These are phyloP conservation scores for Verticillium zaregamsianum DNA, from an alignment of 2,329 filamentous ascomycete genomes.

Conservation along the genomic window DNA sequence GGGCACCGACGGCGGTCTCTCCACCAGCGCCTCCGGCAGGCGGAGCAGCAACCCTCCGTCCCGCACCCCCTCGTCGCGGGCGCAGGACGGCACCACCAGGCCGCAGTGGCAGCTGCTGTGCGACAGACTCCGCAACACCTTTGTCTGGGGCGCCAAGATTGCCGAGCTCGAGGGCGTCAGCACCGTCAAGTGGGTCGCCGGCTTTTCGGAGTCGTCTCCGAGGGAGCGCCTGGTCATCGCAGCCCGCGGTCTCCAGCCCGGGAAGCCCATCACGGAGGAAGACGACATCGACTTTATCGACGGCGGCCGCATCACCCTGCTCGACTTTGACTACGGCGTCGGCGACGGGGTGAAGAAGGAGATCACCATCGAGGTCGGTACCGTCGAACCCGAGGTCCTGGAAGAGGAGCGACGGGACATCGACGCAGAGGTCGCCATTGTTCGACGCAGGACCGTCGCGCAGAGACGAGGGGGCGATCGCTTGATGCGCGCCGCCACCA, in stretches of 20 bases:
- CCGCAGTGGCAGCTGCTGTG: conserved; percentile 67
- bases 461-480: conserved; percentile 47
- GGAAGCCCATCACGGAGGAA: conserved; percentile 57
- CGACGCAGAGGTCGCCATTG: conserved; percentile 74
- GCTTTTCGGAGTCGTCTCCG: conserved; percentile 40
- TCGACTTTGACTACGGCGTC: conserved; percentile 68
- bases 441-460: conserved; percentile 68
- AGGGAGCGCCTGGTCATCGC: conserved; percentile 64
- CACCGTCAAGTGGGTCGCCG: conserved; percentile 68
- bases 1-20: conserved; percentile 21
- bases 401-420: conserved; percentile 72
- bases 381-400: conserved; percentile 62
- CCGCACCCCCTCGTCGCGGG: conserved; percentile 30
- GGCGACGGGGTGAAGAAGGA: conserved; percentile 52
- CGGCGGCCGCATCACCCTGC: conserved; percentile 66
- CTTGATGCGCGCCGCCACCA: conserved; percentile 46
- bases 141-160: conserved; percentile 64
- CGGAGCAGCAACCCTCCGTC: conserved; percentile 37
- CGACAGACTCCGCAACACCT: conserved; percentile 65
- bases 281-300: conserved; percentile 74
- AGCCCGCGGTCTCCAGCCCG: conserved; percentile 63
- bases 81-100: conserved; percentile 28
- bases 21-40: conserved; percentile 22
- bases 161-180: conserved; percentile 62
- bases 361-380: conserved; percentile 70